Base-by-base conservation (phyloP, 2,329 filamentous ascomycete species). In the Fusarium abutilonis region DNA sequence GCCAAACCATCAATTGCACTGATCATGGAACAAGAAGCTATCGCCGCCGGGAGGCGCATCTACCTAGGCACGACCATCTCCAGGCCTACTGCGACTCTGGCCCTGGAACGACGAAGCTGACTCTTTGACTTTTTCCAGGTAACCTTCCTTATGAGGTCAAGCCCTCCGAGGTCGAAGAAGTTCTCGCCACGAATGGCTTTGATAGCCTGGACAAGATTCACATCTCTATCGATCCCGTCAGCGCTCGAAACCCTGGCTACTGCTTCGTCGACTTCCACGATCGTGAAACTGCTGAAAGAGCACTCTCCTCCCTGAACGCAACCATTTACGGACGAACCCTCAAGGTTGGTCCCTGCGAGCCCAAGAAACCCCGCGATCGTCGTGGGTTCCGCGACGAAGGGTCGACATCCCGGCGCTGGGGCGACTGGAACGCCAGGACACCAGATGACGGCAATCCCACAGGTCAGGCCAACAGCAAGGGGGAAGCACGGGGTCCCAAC, bases 191-290 rank as follows among this genome's bases (percentile, higher is more conserved):
- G 28, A 67, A 70, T 17, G 74, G 71, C n/a, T 77, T 81, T 14
- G 72, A 61, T 4, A 63, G 72, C 13, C 75, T 75, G 53, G 80
- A 83, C 63, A 83, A 84, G 42, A 84, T 91, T 63, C 86, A 89
- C 72, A 88, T 92, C 67, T 87, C 87, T 1, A 81, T 89, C 49
- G 88, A 92, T 68, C 83, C 87, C 2, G 85, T 89, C 73, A 89
- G 84, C 28, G 85, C 83, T 36, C 81, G 88, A 40, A 92, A 91
- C 72, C 88, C 88, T 1, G 89, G 87, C 34, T 91, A 91, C 76
- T 92, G 89, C 77, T 92, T 92, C 67, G 84, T 91, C 41, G 89
- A 92, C 68, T 84, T 92, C 54, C 74, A 75, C 41, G 81, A 79
- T 42, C 80, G 80, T 41, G 83, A 84, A 26, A 78, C 85, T 28